phyloP scores from a whole-genome alignment of 2,329 filamentous ascomycete genomes.

The Samsoniella hepiali region DNA sequence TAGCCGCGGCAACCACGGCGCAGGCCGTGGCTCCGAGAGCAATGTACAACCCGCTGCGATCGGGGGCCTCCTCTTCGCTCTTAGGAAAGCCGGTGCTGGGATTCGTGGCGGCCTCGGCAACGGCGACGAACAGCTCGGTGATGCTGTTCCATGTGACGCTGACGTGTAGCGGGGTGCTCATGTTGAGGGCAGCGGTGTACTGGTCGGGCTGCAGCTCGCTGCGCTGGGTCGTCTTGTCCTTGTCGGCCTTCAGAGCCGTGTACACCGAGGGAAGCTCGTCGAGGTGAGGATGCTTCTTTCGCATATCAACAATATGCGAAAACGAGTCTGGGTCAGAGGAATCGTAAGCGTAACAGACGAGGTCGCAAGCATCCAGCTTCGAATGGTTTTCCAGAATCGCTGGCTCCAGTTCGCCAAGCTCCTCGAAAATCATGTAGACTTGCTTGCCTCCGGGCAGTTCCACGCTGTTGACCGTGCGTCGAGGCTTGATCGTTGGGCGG shows the following conservation, averaged over 20 bases:
- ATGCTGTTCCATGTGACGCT: conserved; percentile 94
- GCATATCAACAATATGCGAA: conserved; percentile 79
- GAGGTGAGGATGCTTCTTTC: conserved; percentile 75
- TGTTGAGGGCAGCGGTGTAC: conserved; percentile 79
- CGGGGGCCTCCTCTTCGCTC: conserved; percentile 78
- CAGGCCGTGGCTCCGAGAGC: conserved; percentile 71
- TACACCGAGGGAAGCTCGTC: conserved; percentile 90
- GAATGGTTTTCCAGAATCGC: conserved; percentile 89
- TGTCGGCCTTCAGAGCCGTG: conserved; percentile 89
- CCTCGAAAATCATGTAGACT: conserved; percentile 92
- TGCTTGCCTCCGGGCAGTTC: conserved; percentile 95
- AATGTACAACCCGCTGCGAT: conserved; percentile 82
- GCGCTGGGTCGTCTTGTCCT: conserved; percentile 94
- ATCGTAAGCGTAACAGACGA: conserved; percentile 94
- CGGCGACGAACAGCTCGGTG: conserved; percentile 84
- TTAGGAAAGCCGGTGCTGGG: conserved; percentile 87
- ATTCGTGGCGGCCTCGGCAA: conserved; percentile 89
- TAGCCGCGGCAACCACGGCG: conserved; percentile 59
- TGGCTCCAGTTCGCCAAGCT: conserved; percentile 91
- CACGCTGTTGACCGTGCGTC: conserved; percentile 91
- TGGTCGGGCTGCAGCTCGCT: conserved; percentile 88
- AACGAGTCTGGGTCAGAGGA: conserved; percentile 97
- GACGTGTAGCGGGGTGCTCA: conserved; percentile 89
- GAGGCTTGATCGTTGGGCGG: conserved; percentile 90
- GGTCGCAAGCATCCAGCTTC: conserved; percentile 88